Evolutionary conservation across 192 early-diverging fungal genomes (phyloP).

Genomic region (Rhizoclosmatium globosum): DNA sequence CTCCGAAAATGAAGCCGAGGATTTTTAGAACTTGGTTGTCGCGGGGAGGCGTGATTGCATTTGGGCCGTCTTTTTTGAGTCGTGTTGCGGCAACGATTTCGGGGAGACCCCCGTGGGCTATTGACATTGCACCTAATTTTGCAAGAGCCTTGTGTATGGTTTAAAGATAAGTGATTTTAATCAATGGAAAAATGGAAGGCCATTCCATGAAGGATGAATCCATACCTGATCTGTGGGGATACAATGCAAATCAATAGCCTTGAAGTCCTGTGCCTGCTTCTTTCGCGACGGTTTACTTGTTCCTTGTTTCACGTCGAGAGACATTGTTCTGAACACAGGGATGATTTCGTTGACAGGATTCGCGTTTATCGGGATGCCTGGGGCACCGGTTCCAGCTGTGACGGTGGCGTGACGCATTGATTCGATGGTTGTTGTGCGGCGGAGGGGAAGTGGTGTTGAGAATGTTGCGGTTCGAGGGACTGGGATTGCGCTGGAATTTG

Average conservation of each 20-base stretch:
- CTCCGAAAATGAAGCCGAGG: conserved; percentile 42
- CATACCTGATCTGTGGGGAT: conserved; percentile 3
- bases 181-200: not conserved
- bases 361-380: not conserved
- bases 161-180: not conserved
- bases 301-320: conserved; percentile 4
- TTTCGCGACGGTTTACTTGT: not conserved
- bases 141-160: conserved; percentile 4
- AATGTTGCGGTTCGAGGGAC: too few relatives aligned
- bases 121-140: not conserved
- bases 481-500: too few relatives aligned
- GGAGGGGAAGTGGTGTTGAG: not conserved
- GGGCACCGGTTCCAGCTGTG: not conserved
- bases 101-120: conserved; percentile 10
- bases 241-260: conserved; percentile 12
- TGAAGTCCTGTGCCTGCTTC: conserved; percentile 15
- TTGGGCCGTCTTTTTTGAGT: conserved; percentile 39
- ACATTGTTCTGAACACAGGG: conserved; percentile 30
- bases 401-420: not conserved
- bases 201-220: not conserved
- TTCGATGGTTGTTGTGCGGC: conserved; percentile 3
- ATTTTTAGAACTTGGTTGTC: conserved; percentile 31
- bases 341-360: conserved; percentile 23
- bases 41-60: conserved; percentile 29
- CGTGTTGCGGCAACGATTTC: conserved; percentile 7